Base-by-base conservation (phyloP, 306 rosid species). In the Ormosia emarginata region DNA sequence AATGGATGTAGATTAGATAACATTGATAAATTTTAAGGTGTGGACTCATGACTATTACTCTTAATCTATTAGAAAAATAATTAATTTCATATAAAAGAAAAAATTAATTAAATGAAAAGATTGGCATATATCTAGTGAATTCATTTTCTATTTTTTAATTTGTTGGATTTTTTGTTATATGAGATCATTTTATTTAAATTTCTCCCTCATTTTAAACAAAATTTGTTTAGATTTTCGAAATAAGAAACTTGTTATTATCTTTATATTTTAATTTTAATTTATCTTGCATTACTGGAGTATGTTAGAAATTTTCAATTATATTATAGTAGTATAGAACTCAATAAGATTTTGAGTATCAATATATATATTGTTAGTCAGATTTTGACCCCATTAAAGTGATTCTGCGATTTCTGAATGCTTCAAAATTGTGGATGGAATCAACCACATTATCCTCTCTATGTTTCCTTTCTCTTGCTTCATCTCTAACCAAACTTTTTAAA, bases 361-460 rank as follows among this genome's bases (percentile, higher is more conserved):
- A 24, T 24, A 24, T 24, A 24, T 24, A 24, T 24, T 1, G 24
- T 24, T 24, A 24, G 24, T 24, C 24, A 24, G 24, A 24, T 24
- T 24, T 24, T 24, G 24, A 0, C 24, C 24, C 24, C 24, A 24
- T 24, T 24, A 24, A 24, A 34, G 15, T 2, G 63, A 62, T 59
- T 55, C 52, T 56, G 37, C 66, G 78, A 72, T 55, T 49, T 77
- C 55, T 33, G 3, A 63, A 55, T 55, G 83, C 81, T 62, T 75
- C 59, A 77, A 77, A 87, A 55, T 81, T 90, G 97, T 94, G 98
- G 98, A 86, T 85, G 90, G 66, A 82, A 89, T 80, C 75, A 61
- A 84, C 82, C 56, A 68, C 78, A 72, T 87, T 86, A 90, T 94
- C 97, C 88, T 70, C 84, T 77, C 68, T 62, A 39, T 66, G 17